Base-by-base conservation (phyloP, 2,329 filamentous ascomycete species). In the Sclerotinia trifoliorum region DNA sequence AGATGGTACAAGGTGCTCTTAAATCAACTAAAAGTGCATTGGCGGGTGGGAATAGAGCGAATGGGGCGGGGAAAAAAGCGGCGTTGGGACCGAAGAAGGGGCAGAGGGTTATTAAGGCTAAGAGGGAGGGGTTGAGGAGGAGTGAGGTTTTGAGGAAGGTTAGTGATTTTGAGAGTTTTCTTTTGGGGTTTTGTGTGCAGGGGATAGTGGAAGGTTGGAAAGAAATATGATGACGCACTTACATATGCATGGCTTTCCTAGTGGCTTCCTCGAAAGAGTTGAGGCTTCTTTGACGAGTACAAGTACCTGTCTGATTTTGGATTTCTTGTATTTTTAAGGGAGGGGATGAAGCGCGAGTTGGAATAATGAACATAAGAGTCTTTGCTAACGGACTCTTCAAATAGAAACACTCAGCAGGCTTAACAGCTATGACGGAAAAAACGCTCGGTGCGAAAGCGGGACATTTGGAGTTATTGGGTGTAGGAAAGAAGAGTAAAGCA, bases 391-490 rank as follows among this genome's bases (percentile, higher is more conserved):
- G 15, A 2, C 2, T 26, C 6, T 3, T 5, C 19, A 46, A 26
- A 68, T 67, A 84, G 84, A 90, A 90, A 83, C 82, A 86, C 70
- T 83, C 86, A 0, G 81, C 85, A 0, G 88, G 88, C 0, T 78
- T 92, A 52, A 85, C 84, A 4, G 84, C 84, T 0, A 82, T 86
- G 79, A 92, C 89, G n/a, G 90, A 92, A 76, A 84, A 85, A 70
- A 84, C 83, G 71, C 81, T 92, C 13, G 89, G 88, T 17, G 81
- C 86, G 70, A 86, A 86, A 74, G 89, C 88, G 6, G 90, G 89
- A 19, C 89, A 92, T 82, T 75, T 92, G 75, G 89, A 92, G 78
- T 76, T 92, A 75, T 77, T 92, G 75, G 83, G 82, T 68, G 88
- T 88, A 2, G 88, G 88, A 17, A 90, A 90, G 83, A 89, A 85